phyloP scores from a whole-genome alignment of 2,329 filamentous ascomycete genomes.

The Aaosphaeria pasadenensis region DNA sequence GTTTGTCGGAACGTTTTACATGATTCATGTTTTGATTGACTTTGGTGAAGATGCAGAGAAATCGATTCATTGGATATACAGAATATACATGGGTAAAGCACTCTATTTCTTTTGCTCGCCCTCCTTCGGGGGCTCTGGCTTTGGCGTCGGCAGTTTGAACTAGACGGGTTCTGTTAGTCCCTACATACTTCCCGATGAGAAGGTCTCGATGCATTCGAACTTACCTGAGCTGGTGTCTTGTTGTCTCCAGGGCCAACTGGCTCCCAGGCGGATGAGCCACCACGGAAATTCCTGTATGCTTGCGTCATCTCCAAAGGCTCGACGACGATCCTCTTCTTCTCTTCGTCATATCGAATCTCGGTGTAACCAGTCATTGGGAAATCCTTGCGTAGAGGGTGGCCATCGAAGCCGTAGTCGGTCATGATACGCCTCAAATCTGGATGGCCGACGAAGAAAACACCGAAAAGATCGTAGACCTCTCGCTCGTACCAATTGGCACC shows the following conservation, averaged over 20 bases:
- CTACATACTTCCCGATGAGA: not conserved
- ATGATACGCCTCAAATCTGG: conserved; percentile 96
- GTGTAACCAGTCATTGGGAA: conserved; percentile 98
- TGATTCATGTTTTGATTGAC: too few relatives aligned
- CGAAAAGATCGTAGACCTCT: conserved; percentile 96
- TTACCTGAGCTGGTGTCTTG: conserved; percentile 68
- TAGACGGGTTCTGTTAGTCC: conserved; percentile 20
- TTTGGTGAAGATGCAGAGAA: conserved; percentile 1
- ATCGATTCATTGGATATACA: conserved; percentile 37
- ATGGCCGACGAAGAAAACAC: conserved; percentile 93
- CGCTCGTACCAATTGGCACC: conserved; percentile 99
- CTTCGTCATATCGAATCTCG: conserved; percentile 95
- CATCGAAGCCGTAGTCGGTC: conserved; percentile 99
- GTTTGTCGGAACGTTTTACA: too few relatives aligned
- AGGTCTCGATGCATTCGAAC: conserved; percentile 23
- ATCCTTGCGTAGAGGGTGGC: conserved; percentile 94
- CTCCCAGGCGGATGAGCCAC: conserved; percentile 65
- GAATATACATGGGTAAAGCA: conserved; percentile 23
- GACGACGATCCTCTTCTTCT: conserved; percentile 99
- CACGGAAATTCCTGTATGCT: conserved; percentile 97
- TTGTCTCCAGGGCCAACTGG: conserved; percentile 70
- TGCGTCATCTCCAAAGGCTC: conserved; percentile 97
- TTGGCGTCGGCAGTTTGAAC: conserved; percentile 93
- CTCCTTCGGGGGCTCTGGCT: conserved; percentile 82
- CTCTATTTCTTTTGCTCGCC: conserved; percentile 87